phyloP scores from a whole-genome alignment of 1,284 basidiomycete species.

The Leccinum fallax region DNA sequence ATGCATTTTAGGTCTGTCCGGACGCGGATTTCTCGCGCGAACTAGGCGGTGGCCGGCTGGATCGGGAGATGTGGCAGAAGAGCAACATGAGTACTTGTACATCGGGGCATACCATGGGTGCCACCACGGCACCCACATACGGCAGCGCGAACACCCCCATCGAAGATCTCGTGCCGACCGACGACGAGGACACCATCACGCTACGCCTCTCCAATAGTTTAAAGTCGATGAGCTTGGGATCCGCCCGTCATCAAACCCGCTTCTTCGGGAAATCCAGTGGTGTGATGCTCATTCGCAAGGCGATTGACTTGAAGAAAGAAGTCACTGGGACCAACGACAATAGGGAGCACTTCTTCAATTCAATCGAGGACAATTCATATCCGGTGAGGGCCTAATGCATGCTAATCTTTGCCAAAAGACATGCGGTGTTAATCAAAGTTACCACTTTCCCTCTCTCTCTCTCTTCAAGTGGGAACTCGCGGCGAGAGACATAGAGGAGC shows the following conservation, averaged over 20 bases:
- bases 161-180: slow-evolving; percentile 35
- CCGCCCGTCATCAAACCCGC: slow-evolving; percentile 40
- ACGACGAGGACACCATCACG: slow-evolving; percentile 37
- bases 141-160: slow-evolving; percentile 3
- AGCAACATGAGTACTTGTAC: slow-evolving; percentile 24
- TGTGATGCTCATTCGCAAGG: slow-evolving; percentile 63
- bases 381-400: slow-evolving; percentile 39
- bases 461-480: slow-evolving; percentile 45
- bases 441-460: neutral
- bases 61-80: slow-evolving; percentile 42
- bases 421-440: slow-evolving; percentile 1
- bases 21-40: slow-evolving; percentile 51
- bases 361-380: slow-evolving; percentile 34
- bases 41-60: slow-evolving; percentile 39
- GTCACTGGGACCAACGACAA: slow-evolving; percentile 41
- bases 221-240: slow-evolving; percentile 25
- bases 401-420: neutral
- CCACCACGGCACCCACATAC: slow-evolving; percentile 5
- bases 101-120: slow-evolving; percentile 14
- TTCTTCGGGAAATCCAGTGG: slow-evolving; percentile 78
- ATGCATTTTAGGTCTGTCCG: slow-evolving; percentile 47
- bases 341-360: neutral
- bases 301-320: slow-evolving; percentile 67
- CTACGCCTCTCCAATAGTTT: slow-evolving; percentile 28
- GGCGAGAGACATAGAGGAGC: slow-evolving; percentile 20